These are phyloP conservation scores for Protomyces pachydermus DNA, from an alignment of 1,139 yeast genomes.

Conservation along the genomic window DNA sequence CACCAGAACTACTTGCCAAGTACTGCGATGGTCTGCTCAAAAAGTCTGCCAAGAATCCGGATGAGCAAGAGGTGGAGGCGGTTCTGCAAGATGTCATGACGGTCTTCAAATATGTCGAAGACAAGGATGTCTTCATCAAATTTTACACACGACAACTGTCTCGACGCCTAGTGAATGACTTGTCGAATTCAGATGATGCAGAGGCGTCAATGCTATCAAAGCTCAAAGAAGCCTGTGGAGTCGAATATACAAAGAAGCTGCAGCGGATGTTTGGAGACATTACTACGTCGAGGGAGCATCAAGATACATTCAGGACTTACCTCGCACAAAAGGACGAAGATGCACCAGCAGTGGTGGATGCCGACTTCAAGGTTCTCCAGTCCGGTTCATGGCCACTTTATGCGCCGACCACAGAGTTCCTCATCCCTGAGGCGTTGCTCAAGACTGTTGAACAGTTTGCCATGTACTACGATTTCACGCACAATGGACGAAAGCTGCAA, in stretches of 20 bases:
- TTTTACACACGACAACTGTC: slow-evolving; percentile 87
- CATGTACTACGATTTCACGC: slow-evolving; percentile 65
- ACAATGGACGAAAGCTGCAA: slow-evolving; percentile 79
- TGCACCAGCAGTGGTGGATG: slow-evolving; percentile 45
- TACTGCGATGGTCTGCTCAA: slow-evolving; percentile 76
- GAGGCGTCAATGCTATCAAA: slow-evolving; percentile 84
- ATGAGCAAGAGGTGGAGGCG: slow-evolving; percentile 60
- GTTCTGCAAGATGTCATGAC: slow-evolving; percentile 74
- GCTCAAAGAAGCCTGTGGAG: slow-evolving; percentile 82
- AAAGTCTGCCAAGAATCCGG: slow-evolving; percentile 66
- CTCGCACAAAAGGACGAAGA: slow-evolving; percentile 39
- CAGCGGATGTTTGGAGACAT: slow-evolving; percentile 96
- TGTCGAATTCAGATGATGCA: slow-evolving; percentile 74
- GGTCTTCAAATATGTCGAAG: slow-evolving; percentile 81
- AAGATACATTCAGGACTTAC: slow-evolving; percentile 54
- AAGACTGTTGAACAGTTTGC: slow-evolving; percentile 64
- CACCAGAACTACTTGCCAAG: slow-evolving; percentile 87
- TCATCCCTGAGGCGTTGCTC: slow-evolving; percentile 58
- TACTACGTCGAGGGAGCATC: slow-evolving; percentile 76
- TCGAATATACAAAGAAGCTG: slow-evolving; percentile 88
- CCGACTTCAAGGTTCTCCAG: slow-evolving; percentile 74
- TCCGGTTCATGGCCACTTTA: slow-evolving; percentile 86
- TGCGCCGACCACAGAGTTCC: slow-evolving; percentile 50
- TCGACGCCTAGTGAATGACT: slow-evolving; percentile 77
- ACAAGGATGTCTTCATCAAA: slow-evolving; percentile 91